A percentile compares a stretch with the other conserved stretches of the same genome.
Evolutionary conservation across 108 stramenopile genomes (phyloP).

Genomic region (Poteriospumella lacustris): DNA sequence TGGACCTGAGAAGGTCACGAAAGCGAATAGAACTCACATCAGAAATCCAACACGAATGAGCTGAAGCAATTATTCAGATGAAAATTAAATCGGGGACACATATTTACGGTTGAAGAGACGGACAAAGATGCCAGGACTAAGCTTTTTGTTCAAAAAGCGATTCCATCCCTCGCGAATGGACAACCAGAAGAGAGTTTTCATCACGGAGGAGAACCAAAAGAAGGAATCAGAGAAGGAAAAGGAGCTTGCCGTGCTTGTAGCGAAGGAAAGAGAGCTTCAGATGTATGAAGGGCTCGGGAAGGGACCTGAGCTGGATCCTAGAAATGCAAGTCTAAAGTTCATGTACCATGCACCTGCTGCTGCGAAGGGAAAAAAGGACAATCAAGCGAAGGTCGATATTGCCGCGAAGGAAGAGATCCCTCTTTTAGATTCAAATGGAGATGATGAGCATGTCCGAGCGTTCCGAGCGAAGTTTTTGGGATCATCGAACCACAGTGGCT

Average conservation of each 20-base stretch:
- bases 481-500: neutral
- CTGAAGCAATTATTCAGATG: too few species aligned
- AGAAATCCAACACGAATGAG: too few species aligned
- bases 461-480: neutral
- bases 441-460: neutral
- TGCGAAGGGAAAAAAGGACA: neutral
- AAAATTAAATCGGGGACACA: too few species aligned
- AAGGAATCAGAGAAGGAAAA: slow-evolving; percentile 68
- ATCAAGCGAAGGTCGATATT: neutral
- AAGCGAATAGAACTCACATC: too few species aligned
- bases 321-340: slow-evolving; percentile 12
- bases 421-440: neutral
- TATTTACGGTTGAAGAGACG: too few species aligned
- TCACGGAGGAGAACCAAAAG: slow-evolving; percentile 77
- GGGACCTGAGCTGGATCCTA: neutral
- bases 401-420: neutral
- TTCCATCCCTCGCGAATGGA: slow-evolving; percentile 83
- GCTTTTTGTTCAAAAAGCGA: slow-evolving; percentile 85
- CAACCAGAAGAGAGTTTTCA: slow-evolving; percentile 91
- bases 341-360: neutral
- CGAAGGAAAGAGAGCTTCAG: slow-evolving; percentile 73
- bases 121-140: slow-evolving; percentile 68
- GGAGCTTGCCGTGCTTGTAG: slow-evolving; percentile 79
- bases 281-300: neutral
- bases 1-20: too few species aligned